phyloP scores from a whole-genome alignment of 345 rosid genomes.

The Rhodamnia argentea region DNA sequence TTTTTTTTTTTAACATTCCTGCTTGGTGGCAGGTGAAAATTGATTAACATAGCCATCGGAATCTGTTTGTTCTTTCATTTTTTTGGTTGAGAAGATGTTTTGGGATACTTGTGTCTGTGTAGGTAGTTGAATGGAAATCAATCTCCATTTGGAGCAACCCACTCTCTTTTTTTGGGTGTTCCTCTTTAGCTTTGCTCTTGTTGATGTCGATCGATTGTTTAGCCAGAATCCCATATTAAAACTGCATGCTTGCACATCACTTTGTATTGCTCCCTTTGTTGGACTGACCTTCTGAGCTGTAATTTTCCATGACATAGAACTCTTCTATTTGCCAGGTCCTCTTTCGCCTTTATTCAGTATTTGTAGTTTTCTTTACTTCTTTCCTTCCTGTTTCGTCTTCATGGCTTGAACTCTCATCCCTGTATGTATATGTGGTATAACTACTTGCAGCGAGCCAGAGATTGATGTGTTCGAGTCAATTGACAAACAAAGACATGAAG shows the following conservation, averaged over 20 bases:
- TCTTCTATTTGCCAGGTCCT: neutral
- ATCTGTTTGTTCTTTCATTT: neutral
- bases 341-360: neutral
- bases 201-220: neutral
- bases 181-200: neutral
- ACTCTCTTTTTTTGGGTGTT: neutral
- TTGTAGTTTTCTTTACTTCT: neutral
- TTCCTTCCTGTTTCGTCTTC: neutral
- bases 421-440: neutral
- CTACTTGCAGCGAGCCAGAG: constrained; percentile 63
- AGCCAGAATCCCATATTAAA: neutral
- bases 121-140: neutral
- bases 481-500: constrained; percentile 61
- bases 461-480: constrained; percentile 81
- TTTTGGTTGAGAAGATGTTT: neutral
- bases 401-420: neutral
- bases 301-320: neutral
- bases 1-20: neutral
- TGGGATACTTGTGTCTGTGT: neutral
- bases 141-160: neutral
- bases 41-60: neutral
- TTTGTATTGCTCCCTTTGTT: neutral
- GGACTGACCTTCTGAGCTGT: neutral
- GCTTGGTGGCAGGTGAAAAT: neutral
- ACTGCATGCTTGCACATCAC: neutral